These are phyloP conservation scores for Cercospora nicotianae DNA, from an alignment of 2,329 filamentous ascomycete genomes.

Conservation along the genomic window DNA sequence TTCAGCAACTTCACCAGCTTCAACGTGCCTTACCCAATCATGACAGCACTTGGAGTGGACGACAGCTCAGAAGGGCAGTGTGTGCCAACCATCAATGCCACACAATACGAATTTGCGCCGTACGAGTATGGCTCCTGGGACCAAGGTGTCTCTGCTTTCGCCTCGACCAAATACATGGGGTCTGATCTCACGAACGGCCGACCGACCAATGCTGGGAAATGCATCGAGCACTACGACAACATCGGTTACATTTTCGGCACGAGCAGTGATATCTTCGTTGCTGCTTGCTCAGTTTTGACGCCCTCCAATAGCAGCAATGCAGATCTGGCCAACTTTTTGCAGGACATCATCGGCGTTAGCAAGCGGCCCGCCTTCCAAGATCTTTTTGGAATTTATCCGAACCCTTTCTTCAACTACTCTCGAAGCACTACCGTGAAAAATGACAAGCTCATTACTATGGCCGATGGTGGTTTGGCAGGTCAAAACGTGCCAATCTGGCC, in stretches of 20 bases:
- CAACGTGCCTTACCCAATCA: constrained; percentile 49
- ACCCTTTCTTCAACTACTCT: constrained; percentile 58
- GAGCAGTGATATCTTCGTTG: constrained; percentile 45
- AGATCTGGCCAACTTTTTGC: constrained; percentile 28
- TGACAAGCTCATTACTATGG: constrained; percentile 46
- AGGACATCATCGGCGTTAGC: constrained; percentile 34
- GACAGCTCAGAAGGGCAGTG: constrained; percentile 43
- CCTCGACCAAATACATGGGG: constrained; percentile 60
- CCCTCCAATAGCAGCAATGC: constrained; percentile 19
- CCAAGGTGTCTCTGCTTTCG: constrained; percentile 60
- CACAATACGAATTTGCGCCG: constrained; percentile 65
- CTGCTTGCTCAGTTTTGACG: constrained; percentile 30
- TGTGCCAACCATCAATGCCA: constrained; percentile 51
- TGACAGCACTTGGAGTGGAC: constrained; percentile 43
- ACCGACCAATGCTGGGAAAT: constrained; percentile 42
- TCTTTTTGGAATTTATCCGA: constrained; percentile 58
- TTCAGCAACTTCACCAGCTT: constrained; percentile 45
- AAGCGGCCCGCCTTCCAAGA: constrained; percentile 36
- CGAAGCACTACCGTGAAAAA: constrained; percentile 44
- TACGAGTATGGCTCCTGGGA: constrained; percentile 69
- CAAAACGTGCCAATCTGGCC: constrained; percentile 57
- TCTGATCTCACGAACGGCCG: constrained; percentile 57
- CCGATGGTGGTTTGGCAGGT: constrained; percentile 53
- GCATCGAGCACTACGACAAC: constrained; percentile 52
- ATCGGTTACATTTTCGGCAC: constrained; percentile 51